Conservation (phyloP, 2,329 filamentous ascomycete species). For the Alternaria panax region DNA sequence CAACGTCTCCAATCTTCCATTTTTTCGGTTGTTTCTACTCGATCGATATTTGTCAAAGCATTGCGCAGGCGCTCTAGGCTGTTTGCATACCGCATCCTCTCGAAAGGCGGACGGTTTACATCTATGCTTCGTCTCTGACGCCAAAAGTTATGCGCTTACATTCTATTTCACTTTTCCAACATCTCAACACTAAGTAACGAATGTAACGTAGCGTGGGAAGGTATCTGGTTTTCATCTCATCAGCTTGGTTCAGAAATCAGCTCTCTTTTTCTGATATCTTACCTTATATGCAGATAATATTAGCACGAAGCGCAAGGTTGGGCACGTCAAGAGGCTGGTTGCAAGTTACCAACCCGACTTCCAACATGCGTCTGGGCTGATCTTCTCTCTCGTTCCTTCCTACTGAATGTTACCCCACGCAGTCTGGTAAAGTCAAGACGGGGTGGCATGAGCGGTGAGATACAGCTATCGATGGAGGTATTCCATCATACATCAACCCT, state of each 20-base stretch:
- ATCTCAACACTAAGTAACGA: slow-evolving; percentile 23
- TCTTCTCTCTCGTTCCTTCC: neutral
- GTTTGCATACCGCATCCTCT: neutral
- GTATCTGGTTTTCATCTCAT: slow-evolving; percentile 11
- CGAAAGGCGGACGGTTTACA: neutral
- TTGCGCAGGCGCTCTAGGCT: neutral
- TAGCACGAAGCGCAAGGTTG: neutral
- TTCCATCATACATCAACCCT: neutral
- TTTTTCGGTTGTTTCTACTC: neutral
- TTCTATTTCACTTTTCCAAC: neutral
- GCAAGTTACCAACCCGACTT: neutral
- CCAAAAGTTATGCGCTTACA: slow-evolving; percentile 1
- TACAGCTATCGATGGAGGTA: neutral
- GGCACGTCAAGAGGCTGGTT: neutral
- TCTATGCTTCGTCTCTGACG: neutral
- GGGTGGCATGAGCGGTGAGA: neutral
- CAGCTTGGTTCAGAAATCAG: neutral
- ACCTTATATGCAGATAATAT: neutral
- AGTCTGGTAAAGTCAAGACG: neutral
- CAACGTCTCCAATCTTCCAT: neutral
- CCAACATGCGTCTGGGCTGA: no score
- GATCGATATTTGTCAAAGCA: neutral
- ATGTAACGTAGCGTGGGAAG: slow-evolving; percentile 35
- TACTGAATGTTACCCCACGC: no score
- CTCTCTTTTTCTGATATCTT: neutral